These are phyloP conservation scores for Trypanosoma congolense DNA, from an alignment of 208 protist species.

Conservation along the genomic window DNA sequence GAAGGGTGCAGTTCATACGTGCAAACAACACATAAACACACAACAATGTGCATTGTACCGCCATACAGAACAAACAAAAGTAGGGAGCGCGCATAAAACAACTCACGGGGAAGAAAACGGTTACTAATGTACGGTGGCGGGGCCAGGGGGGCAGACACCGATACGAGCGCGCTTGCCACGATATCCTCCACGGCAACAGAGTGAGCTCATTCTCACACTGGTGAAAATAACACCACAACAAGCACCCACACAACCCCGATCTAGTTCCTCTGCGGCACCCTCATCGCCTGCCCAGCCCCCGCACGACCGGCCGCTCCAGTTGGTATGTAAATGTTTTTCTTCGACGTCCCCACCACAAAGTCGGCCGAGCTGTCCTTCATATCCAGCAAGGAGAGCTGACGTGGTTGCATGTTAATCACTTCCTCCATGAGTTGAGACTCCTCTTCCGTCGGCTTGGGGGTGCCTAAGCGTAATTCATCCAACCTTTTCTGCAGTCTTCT, in stretches of 20 bases:
- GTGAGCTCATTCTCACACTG: no score
- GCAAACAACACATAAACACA: no score
- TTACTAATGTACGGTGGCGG: no score
- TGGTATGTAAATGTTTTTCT: constrained; percentile 67
- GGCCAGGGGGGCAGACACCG: no score
- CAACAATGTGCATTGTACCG: no score
- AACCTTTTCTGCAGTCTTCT: constrained; percentile 49
- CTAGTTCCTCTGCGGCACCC: neutral
- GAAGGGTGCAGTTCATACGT: no score
- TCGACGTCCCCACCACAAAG: constrained; percentile 68
- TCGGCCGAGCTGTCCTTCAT: constrained; percentile 84
- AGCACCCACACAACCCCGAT: neutral
- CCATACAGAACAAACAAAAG: no score
- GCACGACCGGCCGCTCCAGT: neutral
- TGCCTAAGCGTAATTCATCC: constrained; percentile 25
- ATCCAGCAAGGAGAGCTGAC: constrained; percentile 70
- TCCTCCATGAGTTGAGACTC: constrained; percentile 32
- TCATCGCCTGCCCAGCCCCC: neutral
- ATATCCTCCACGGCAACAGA: no score
- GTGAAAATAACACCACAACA: no score
- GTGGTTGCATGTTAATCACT: constrained; percentile 62
- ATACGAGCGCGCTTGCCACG: no score
- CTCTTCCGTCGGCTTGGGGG: constrained; percentile 13
- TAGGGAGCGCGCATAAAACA: no score
- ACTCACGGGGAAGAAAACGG: no score